A percentile compares a stretch with the other conserved stretches of the same genome.
phyloP scores from a whole-genome alignment of 371 early-diverging fungal genomes.

The Amoeboradix gromovi region DNA sequence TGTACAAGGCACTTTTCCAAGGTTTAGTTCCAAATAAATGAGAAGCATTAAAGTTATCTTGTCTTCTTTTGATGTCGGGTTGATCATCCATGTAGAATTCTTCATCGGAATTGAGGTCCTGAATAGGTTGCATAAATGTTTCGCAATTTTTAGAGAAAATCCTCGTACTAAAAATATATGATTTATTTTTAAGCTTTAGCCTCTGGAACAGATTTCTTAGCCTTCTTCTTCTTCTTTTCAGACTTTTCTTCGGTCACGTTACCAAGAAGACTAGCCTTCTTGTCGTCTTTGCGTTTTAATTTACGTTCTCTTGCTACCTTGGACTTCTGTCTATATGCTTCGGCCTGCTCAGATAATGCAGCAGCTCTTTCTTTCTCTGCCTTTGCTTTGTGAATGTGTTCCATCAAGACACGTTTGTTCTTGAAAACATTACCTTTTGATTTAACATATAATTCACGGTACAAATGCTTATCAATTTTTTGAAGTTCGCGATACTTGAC shows the following conservation, averaged over 20 bases:
- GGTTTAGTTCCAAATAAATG: slow-evolving; percentile 77
- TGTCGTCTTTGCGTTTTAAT: slow-evolving; percentile 49
- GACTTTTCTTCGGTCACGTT: neutral
- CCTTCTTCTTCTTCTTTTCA: no score
- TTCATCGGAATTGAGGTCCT: no score
- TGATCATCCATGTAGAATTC: no score
- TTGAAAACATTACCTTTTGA: slow-evolving; percentile 99
- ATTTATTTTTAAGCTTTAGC: no score
- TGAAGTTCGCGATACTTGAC: slow-evolving; percentile 90
- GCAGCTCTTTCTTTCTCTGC: slow-evolving; percentile 78
- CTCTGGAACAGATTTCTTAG: neutral
- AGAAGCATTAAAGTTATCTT: slow-evolving; percentile 15
- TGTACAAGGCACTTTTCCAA: slow-evolving; percentile 90
- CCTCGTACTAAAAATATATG: no score
- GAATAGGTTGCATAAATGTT: no score
- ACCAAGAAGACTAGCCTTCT: slow-evolving; percentile 23
- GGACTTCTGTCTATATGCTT: slow-evolving; percentile 82
- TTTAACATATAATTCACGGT: slow-evolving; percentile 90
- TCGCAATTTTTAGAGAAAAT: no score
- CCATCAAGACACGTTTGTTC: slow-evolving; percentile 98
- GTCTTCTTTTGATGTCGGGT: no score
- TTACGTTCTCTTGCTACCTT: slow-evolving; percentile 85
- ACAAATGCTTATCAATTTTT: slow-evolving; percentile 95
- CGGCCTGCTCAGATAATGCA: slow-evolving; percentile 59
- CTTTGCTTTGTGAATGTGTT: slow-evolving; percentile 98